Conservation (phyloP, 768 basidiomycete genomes). For the Lactarius pseudohatsudake region DNA sequence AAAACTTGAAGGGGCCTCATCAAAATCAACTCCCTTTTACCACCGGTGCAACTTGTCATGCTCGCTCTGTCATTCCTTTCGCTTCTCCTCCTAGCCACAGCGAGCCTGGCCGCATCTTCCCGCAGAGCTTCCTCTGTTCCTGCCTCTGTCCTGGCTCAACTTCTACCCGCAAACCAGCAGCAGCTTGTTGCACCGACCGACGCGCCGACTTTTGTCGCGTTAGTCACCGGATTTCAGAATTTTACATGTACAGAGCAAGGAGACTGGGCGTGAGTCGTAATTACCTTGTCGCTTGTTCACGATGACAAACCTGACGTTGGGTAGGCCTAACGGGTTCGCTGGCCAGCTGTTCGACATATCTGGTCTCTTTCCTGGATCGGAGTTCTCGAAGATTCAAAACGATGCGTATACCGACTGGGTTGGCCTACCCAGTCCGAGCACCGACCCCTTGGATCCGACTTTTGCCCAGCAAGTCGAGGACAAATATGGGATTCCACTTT, state of each 20-base stretch:
- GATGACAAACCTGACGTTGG: background rate
- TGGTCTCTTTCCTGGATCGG: background rate
- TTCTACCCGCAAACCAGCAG: background rate
- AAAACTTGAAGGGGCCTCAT: background rate
- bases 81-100: background rate
- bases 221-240: conserved; percentile 13
- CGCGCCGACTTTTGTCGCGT: background rate
- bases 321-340: background rate
- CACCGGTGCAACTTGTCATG: background rate
- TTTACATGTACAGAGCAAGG: conserved; percentile 7
- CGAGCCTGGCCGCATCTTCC: background rate
- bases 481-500: background rate
- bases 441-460: background rate
- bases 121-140: background rate
- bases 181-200: background rate
- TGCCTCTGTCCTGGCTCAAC: background rate
- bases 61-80: background rate
- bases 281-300: background rate
- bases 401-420: background rate
- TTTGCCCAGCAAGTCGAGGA: background rate
- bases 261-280: background rate
- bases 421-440: rapidly evolving
- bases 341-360: background rate
- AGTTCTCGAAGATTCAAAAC: background rate
- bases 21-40: background rate